Evolutionary conservation across 2,329 filamentous ascomycete genomes (phyloP).

Genomic region (Epichloe festucae): DNA sequence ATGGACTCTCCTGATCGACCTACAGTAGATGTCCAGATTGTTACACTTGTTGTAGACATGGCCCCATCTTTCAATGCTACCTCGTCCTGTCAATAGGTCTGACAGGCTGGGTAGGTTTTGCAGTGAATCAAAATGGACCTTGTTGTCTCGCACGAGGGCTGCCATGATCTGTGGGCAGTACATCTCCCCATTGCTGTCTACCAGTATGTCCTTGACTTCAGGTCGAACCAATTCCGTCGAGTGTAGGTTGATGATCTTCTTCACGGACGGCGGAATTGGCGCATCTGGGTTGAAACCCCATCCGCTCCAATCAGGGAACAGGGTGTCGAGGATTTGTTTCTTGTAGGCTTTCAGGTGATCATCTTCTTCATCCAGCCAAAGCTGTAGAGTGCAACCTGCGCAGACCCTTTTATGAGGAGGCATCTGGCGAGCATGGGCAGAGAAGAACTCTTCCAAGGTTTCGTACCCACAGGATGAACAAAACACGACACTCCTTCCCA

Average conservation of each 20-base stretch:
- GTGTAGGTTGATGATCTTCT: conserved; percentile 11
- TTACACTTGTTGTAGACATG: conserved; percentile 6
- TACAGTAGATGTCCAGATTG: conserved; percentile 11
- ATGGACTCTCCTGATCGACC: neutral
- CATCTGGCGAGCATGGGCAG: neutral
- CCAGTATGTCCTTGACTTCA: neutral
- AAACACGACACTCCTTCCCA: conserved; percentile 14
- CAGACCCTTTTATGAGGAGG: conserved; percentile 13
- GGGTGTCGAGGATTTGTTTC: conserved; percentile 6
- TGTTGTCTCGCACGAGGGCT: conserved; percentile 14
- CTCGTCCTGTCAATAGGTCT: conserved; percentile 5
- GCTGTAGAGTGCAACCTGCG: conserved; percentile 17
- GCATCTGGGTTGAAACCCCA: conserved; percentile 19
- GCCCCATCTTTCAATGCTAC: neutral
- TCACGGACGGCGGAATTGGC: conserved; percentile 11
- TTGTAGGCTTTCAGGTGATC: conserved; percentile 17
- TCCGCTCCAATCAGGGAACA: conserved; percentile 17
- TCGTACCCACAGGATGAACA: conserved; percentile 24
- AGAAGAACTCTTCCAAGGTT: conserved; percentile 19
- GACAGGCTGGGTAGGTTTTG: conserved; percentile 16
- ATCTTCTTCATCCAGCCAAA: conserved; percentile 15
- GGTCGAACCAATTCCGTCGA: conserved; percentile 8
- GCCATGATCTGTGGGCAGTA: neutral
- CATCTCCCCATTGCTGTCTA: conserved; percentile 8
- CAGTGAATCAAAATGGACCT: conserved; percentile 17